A percentile compares a stretch with the other conserved stretches of the same genome.
Conservation (phyloP, 23 red algal species). For the Chondrus crispus region DNA sequence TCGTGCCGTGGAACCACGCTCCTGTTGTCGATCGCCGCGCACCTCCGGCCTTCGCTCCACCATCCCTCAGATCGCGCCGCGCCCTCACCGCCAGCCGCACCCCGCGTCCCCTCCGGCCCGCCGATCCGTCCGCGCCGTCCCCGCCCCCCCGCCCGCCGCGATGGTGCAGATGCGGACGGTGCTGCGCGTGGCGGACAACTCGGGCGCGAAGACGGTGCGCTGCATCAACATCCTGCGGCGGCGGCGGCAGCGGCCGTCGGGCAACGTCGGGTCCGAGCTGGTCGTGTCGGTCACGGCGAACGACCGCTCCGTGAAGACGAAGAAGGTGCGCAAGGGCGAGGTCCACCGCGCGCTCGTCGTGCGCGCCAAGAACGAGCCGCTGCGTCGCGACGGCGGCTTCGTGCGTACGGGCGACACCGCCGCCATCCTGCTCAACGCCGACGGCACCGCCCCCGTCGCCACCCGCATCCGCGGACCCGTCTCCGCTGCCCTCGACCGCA, state of each 20-base stretch:
- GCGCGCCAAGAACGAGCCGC: slow-evolving; percentile 63
- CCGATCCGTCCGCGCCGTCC: too few relatives aligned
- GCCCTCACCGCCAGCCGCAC: too few relatives aligned
- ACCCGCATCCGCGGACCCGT: slow-evolving; percentile 69
- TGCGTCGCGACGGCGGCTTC: slow-evolving; percentile 59
- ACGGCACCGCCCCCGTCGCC: slow-evolving; percentile 47
- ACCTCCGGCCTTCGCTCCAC: too few relatives aligned
- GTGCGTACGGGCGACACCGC: slow-evolving; percentile 66
- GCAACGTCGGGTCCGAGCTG: slow-evolving; percentile 54
- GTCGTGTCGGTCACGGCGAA: slow-evolving; percentile 65
- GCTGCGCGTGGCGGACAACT: slow-evolving; percentile 73
- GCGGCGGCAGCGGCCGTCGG: slow-evolving; percentile 53
- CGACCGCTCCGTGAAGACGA: slow-evolving; percentile 52
- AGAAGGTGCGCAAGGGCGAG: slow-evolving; percentile 68
- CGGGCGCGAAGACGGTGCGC: slow-evolving; percentile 69
- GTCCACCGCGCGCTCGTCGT: slow-evolving; percentile 75
- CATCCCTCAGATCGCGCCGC: too few relatives aligned
- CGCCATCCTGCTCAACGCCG: slow-evolving; percentile 47
- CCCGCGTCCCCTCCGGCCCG: too few relatives aligned
- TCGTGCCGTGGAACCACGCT: too few relatives aligned
- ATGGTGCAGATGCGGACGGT: slow-evolving; percentile 88
- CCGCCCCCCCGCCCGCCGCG: too few relatives aligned
- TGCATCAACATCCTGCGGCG: slow-evolving; percentile 72
- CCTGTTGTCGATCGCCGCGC: too few relatives aligned
- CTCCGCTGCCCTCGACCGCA: slow-evolving; percentile 57